phyloP scores from a whole-genome alignment of 495 filamentous ascomycete genomes.

The Parathielavia appendiculata region DNA sequence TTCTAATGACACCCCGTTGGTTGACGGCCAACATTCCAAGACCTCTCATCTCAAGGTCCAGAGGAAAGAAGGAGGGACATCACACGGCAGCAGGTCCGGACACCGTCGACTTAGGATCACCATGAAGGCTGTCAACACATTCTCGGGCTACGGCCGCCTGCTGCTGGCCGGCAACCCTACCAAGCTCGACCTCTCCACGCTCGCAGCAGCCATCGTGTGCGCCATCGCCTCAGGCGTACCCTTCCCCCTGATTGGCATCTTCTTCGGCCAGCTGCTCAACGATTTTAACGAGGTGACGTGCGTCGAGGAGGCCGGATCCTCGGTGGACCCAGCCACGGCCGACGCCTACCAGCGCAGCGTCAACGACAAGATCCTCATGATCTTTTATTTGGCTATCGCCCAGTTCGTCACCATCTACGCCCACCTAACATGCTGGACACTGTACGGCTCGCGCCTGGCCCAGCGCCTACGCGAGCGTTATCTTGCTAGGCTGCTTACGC shows the following conservation, averaged over 20 bases:
- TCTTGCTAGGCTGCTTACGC: slow-evolving; percentile 51
- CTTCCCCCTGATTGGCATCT: slow-evolving; percentile 61
- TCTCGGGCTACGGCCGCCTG: slow-evolving; percentile 32
- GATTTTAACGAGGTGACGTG: slow-evolving; percentile 59
- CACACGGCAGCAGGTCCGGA: neutral
- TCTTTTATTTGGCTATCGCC: slow-evolving; percentile 60
- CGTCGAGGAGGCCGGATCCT: slow-evolving; percentile 20
- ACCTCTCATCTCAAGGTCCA: neutral
- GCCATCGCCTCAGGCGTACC: slow-evolving; percentile 61
- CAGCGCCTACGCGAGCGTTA: slow-evolving; percentile 58
- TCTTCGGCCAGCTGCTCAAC: slow-evolving; percentile 65
- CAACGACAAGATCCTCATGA: slow-evolving; percentile 54
- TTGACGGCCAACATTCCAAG: neutral
- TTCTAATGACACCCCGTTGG: neutral
- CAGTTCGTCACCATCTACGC: slow-evolving; percentile 57
- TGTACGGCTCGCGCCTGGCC: slow-evolving; percentile 56
- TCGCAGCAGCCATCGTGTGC: slow-evolving; percentile 48
- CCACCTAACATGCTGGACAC: slow-evolving; percentile 53
- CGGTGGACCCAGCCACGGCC: slow-evolving; percentile 18
- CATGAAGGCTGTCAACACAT: slow-evolving; percentile 19
- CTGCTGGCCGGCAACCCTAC: slow-evolving; percentile 36
- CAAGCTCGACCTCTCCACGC: slow-evolving; percentile 41
- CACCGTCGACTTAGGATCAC: neutral
- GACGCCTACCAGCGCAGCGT: slow-evolving; percentile 33
- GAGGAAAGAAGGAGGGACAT: neutral